Evolutionary conservation across 306 rosid species (phyloP), one percentile per base, ranked within the genome.

Genomic region (Ormosia semicastrata): DNA sequence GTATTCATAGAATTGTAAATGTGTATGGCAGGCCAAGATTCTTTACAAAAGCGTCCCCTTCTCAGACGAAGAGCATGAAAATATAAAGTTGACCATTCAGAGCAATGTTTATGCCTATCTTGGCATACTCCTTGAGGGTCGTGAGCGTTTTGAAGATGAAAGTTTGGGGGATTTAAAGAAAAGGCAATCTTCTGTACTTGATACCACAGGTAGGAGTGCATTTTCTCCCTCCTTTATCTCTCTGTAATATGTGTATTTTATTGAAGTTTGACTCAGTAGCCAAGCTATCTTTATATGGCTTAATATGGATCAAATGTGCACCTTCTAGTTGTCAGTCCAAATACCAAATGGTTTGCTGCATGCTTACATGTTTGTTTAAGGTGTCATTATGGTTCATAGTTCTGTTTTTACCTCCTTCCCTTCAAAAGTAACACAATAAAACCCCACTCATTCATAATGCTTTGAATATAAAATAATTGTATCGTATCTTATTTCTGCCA

Each of bases 81-180:
- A 80, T 82, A 92, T 96, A 69, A 92, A 92, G 82, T 73, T 89
- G 83, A 91, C 82, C 71, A 96, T 96, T 83, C 99, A 93, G 86
- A 93, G 95, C 87, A 93, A 93, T 77, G 97, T 92, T 66, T 96
- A 93, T 68, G 88, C 97, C 47, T 96, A 96, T 88, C 91, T 96
- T 81, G 99, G 99, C 74, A 85, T 92, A 67, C 93, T 96, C 53
- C 97, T 96, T 53, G 99, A 96, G 89, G 99, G 98, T 3, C 98
- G 99, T 11, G 99, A 96, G 80, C 96, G 86, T 53, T 96, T 92
- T 87, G 99, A 96, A 87, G 99, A 96, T 71, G 98, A 96, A 85
- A 71, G 69, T 77, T 89, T 85, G 83, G 89, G 81, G 72, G 93
- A 87, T 85, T 81, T 53, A 64, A 84, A 79, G 84, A 75, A 79